These are phyloP conservation scores for Phytophthora hybrid DNA, from an alignment of 352 stramenopile species.

Conservation along the genomic window DNA sequence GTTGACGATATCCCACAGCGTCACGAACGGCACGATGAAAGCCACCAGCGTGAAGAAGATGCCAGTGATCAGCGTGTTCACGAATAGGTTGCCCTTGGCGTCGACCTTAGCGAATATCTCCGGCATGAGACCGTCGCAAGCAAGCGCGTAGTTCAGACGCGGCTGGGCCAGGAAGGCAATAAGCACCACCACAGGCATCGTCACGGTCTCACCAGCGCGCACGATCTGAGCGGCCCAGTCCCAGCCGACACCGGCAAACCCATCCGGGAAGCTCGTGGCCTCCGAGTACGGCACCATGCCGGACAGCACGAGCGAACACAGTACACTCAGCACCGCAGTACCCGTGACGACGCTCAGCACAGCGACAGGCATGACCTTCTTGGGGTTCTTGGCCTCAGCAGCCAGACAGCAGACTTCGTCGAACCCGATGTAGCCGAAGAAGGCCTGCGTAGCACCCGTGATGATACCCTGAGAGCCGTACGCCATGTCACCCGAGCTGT, in stretches of 20 bases:
- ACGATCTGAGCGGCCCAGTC: constrained; percentile 39
- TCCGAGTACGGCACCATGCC: constrained; percentile 64
- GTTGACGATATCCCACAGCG: constrained; percentile 74
- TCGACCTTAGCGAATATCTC: constrained; percentile 82
- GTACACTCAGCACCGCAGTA: constrained; percentile 66
- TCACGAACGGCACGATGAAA: constrained; percentile 63
- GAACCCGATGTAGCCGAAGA: constrained; percentile 95
- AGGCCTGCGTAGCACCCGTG: constrained; percentile 84
- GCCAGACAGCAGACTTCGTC: constrained; percentile 94
- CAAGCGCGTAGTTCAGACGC: constrained; percentile 88
- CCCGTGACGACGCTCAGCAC: constrained; percentile 84
- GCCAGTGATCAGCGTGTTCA: constrained; percentile 55
- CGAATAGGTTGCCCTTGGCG: constrained; percentile 68
- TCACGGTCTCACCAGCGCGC: constrained; percentile 56
- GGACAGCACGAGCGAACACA: constrained; percentile 79
- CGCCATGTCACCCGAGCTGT: constrained; percentile 32
- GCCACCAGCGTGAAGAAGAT: constrained; percentile 57
- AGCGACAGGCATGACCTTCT: constrained; percentile 78
- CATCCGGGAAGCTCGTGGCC: constrained; percentile 42
- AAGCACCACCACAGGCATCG: constrained; percentile 91
- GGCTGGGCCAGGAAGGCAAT: constrained; percentile 91
- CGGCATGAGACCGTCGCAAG: constrained; percentile 91
- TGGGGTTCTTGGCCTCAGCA: constrained; percentile 77
- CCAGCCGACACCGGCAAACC: constrained; percentile 36
- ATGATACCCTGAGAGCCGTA: constrained; percentile 77